Base-by-base conservation (phyloP, 768 basidiomycete species). In the Collybia sordida region DNA sequence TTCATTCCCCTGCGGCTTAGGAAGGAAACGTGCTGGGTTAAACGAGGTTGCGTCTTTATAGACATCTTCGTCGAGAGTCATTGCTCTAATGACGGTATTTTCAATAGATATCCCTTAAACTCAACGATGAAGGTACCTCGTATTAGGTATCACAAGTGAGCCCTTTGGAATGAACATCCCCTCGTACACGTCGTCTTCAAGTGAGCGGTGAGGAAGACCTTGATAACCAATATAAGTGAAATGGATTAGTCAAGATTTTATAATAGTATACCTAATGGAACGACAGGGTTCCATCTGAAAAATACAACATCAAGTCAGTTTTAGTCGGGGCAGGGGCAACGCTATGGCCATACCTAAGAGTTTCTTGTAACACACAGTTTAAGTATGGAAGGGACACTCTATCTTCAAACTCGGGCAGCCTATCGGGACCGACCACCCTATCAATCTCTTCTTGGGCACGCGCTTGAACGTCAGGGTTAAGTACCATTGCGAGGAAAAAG, bases 401-500 rank as follows among this genome's bases (percentile, higher is more conserved):
- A 38, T 59, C 55, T 17, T 50, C 34, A 36, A 59, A 59, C 6
- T 49, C 47, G 3, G 58, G 58, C 0, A 59, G 35, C 11, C 55
- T 50, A 28, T 51, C 55, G 11, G 45, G 50, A 1, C 58, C 58
- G 18, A 56, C 27, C 3, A 59, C 50, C 24, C 46, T 45, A 42
- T 59, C 58, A 15, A 59, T 51, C 25, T 59, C 58, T 17, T 59
- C 45, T 28, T 59, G 58, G 8, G 55, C 58, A 35, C 31, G 50
- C 11, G 47, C 50, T 34, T 56, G 58, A 7, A 42, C 45, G n/a
- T 54, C 34, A 6, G 55, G 58, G 18, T 56, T 43, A 23, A 51
- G 55, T 1, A 49, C 55, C 58, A 59, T 56, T 0, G 50, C 58
- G 37, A 59, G 42, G 24, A 59, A 47, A 27, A 59, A 59, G 22